phyloP scores from a whole-genome alignment of 1,284 basidiomycete species.

The Porodaedalea pini region DNA sequence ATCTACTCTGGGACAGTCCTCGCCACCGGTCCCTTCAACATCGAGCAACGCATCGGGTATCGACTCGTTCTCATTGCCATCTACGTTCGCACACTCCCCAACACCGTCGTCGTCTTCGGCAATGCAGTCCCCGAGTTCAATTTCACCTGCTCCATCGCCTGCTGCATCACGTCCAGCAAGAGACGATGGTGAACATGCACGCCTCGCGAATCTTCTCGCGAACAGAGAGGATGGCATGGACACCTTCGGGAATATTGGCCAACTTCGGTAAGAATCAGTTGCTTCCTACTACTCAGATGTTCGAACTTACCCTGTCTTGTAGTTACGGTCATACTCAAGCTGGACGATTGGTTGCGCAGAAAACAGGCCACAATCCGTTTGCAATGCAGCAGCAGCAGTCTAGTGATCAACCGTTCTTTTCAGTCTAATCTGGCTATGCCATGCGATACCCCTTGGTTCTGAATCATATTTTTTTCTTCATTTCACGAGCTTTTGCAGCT shows the following conservation, averaged over 20 bases:
- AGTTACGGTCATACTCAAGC: constrained; percentile 69
- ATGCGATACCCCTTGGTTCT: not conserved
- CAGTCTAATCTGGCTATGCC: constrained; percentile 43
- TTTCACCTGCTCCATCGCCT: constrained; percentile 25
- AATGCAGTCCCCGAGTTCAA: constrained; percentile 29
- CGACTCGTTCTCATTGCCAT: constrained; percentile 31
- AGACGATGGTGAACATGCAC: constrained; percentile 66
- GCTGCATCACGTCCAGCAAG: constrained; percentile 32
- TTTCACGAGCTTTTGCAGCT: not conserved
- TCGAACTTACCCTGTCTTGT: constrained; percentile 5
- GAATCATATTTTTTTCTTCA: not conserved
- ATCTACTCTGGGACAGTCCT: constrained; percentile 33
- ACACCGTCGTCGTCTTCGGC: constrained; percentile 31
- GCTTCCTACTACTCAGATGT: constrained; percentile 3
- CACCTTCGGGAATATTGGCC: constrained; percentile 89
- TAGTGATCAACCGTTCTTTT: constrained; percentile 83
- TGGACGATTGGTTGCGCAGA: constrained; percentile 54
- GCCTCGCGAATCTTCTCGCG: constrained; percentile 78
- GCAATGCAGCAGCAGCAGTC: constrained; percentile 52
- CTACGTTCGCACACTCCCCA: constrained; percentile 37
- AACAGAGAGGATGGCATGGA: constrained; percentile 87
- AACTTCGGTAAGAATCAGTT: constrained; percentile 53
- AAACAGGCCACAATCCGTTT: constrained; percentile 79
- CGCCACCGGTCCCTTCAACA: constrained; percentile 34
- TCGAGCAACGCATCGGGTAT: constrained; percentile 17